Evolutionary conservation across 73 alveolate genomes (phyloP).

Genomic region (Durusdinium trenchii): DNA sequence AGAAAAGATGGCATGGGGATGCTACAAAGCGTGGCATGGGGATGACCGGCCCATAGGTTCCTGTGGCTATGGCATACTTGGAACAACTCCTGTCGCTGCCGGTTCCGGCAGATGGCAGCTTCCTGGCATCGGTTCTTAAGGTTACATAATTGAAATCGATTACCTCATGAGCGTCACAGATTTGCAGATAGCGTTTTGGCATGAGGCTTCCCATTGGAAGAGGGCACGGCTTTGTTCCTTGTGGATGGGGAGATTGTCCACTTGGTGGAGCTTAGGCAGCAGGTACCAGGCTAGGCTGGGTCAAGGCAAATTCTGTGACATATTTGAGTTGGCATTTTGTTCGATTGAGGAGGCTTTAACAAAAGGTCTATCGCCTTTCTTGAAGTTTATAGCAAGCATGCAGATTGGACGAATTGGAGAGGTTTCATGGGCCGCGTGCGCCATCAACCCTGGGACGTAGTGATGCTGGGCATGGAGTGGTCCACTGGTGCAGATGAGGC

Average conservation of each 20-base stretch:
- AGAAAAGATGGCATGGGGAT: too few relatives aligned
- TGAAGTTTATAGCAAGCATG: too few relatives aligned
- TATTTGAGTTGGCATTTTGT: too few relatives aligned
- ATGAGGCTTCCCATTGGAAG: slow-evolving; percentile 69
- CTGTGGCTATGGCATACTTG: slow-evolving; percentile 61
- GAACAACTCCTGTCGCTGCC: slow-evolving; percentile 48
- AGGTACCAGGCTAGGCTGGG: slow-evolving; percentile 43
- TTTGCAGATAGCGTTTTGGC: neutral
- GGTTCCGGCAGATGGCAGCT: slow-evolving; percentile 77
- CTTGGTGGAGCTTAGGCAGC: slow-evolving; percentile 39
- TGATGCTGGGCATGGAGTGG: slow-evolving; percentile 94
- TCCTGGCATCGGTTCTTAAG: neutral
- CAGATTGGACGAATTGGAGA: too few relatives aligned
- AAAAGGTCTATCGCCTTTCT: too few relatives aligned
- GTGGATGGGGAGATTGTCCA: slow-evolving; percentile 85
- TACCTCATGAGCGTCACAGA: neutral
- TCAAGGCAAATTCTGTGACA: too few relatives aligned
- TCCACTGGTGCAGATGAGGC: slow-evolving; percentile 94
- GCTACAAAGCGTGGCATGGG: too few relatives aligned
- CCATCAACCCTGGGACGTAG: slow-evolving; percentile 69
- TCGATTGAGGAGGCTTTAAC: too few relatives aligned
- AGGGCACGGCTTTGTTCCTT: slow-evolving; percentile 83
- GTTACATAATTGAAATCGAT: neutral
- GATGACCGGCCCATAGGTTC: too few relatives aligned
- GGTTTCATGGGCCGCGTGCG: slow-evolving; percentile 74